Conservation (phyloP, 305 asterid species). For the Solanum hybrid region DNA sequence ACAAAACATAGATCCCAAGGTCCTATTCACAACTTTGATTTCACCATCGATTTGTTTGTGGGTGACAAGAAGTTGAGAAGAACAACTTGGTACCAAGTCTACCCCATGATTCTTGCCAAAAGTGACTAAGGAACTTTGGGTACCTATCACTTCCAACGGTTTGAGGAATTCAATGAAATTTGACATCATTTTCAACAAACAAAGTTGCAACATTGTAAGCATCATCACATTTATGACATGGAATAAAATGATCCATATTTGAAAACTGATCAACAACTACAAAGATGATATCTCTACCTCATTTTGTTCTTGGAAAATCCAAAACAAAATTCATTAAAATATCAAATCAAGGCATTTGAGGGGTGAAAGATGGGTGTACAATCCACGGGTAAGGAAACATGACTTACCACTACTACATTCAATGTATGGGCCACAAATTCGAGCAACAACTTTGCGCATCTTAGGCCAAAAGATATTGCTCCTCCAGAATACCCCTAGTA, state of each 20-base stretch:
- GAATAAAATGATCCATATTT: background rate
- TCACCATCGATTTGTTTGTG: background rate
- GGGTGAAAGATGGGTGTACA: background rate
- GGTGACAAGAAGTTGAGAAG: background rate
- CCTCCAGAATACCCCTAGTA: background rate
- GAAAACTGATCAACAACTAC: background rate
- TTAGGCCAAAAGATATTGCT: background rate
- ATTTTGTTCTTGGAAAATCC: background rate
- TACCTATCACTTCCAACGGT: background rate
- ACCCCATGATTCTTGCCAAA: background rate
- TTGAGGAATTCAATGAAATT: background rate
- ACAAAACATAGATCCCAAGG: background rate
- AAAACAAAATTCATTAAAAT: background rate
- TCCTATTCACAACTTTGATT: background rate
- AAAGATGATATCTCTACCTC: background rate
- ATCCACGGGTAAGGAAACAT: background rate
- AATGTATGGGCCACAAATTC: background rate
- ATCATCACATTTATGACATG: background rate
- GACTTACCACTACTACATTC: background rate
- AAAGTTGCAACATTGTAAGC: no score
- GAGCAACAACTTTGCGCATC: background rate
- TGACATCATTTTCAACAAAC: background rate
- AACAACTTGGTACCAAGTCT: background rate
- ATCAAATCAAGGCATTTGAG: background rate
- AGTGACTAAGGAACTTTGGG: background rate